phyloP scores from a whole-genome alignment of 352 stramenopile genomes.

The Albugo laibachii region DNA sequence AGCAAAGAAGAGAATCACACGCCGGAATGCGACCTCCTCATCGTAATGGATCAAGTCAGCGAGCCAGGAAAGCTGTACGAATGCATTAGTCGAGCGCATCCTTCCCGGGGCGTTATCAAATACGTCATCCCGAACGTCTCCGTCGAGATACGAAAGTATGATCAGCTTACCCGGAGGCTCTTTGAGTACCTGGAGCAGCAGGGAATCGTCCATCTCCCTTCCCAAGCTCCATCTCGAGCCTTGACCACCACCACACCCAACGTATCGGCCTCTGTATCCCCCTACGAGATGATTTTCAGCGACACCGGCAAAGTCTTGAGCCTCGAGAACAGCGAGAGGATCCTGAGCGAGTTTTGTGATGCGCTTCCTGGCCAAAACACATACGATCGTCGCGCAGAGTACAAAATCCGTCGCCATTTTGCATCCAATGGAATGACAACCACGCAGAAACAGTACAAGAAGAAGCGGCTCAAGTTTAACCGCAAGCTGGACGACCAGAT shows the following conservation, averaged over 20 bases:
- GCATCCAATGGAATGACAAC: conserved; percentile 17
- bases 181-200: conserved; percentile 11
- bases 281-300: conserved; percentile 32
- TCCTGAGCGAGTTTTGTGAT: conserved; percentile 62
- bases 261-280: conserved; percentile 4
- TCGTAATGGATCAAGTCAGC: conserved; percentile 57
- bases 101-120: conserved; percentile 26
- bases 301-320: conserved; percentile 50
- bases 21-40: conserved; percentile 36
- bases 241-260: background rate
- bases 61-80: conserved; percentile 59
- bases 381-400: conserved; percentile 59
- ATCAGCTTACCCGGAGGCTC: conserved; percentile 35
- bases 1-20: conserved; percentile 15
- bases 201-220: background rate
- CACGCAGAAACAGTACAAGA: conserved; percentile 33
- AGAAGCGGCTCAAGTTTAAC: conserved; percentile 68
- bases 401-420: conserved; percentile 41
- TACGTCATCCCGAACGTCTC: conserved; percentile 30
- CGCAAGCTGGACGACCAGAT: conserved; percentile 61
- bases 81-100: conserved; percentile 25
- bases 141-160: conserved; percentile 32
- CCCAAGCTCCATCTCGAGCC: conserved; percentile 4
- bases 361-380: conserved; percentile 62
- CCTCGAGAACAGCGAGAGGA: conserved; percentile 32